These are phyloP conservation scores for Solanum sitiens DNA, from an alignment of 257 asterid species.

Conservation along the genomic window DNA sequence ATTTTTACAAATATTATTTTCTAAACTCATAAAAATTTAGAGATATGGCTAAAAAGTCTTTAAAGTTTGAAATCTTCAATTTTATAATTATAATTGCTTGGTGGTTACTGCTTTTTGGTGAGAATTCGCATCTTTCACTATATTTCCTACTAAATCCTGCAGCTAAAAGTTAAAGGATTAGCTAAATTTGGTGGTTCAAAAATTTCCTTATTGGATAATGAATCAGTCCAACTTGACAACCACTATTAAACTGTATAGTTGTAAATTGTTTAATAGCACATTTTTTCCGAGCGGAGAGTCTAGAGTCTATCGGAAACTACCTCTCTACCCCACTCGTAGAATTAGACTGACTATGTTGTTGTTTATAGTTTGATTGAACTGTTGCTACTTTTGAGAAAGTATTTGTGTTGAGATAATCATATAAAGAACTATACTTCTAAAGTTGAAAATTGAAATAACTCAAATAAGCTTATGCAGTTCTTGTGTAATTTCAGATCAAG, in stretches of 20 bases:
- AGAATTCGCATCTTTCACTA: neutral
- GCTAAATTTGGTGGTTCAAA: neutral
- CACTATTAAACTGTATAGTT: neutral
- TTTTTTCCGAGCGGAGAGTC: neutral
- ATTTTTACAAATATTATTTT: neutral
- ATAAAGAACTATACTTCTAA: neutral
- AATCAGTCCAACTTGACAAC: neutral
- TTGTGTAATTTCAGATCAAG: slow-evolving; percentile 51
- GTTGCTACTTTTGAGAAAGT: neutral
- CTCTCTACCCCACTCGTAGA: neutral
- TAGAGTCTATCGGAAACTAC: neutral
- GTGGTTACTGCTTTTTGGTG: neutral
- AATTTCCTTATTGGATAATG: neutral
- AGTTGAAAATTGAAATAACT: neutral
- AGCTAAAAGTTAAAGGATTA: neutral
- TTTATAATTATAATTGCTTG: neutral
- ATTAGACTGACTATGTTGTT: neutral
- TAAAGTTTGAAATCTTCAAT: neutral
- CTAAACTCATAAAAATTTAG: neutral
- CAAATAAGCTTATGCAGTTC: neutral
- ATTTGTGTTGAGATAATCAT: neutral
- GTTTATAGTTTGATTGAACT: neutral
- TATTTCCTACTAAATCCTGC: neutral
- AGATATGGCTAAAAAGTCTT: neutral
- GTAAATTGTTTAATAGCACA: neutral